phyloP scores from a whole-genome alignment of 1,284 basidiomycete genomes.

The Rhodotorula glutinis region DNA sequence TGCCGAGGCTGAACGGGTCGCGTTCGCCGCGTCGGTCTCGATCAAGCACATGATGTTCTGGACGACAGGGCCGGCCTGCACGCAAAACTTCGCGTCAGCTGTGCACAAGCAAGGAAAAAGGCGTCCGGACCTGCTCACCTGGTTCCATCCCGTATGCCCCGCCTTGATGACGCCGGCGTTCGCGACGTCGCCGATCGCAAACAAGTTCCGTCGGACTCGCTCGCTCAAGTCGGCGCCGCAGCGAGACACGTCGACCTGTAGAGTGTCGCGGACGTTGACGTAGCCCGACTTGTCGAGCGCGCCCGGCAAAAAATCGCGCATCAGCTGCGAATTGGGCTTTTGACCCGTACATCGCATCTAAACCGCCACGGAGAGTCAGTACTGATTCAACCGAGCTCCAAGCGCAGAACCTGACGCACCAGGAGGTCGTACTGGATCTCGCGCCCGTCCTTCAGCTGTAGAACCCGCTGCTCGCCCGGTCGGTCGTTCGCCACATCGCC shows the following conservation, averaged over 20 bases:
- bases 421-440: conserved; percentile 63
- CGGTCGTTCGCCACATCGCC: conserved; percentile 41
- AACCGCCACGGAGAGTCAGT: background rate
- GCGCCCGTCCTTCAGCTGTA: conserved; percentile 52
- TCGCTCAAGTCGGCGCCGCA: conserved; percentile 43
- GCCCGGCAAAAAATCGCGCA: conserved; percentile 55
- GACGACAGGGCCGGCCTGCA: conserved; percentile 42
- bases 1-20: background rate
- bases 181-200: conserved; percentile 65
- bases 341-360: conserved; percentile 74
- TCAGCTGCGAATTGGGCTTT: conserved; percentile 63
- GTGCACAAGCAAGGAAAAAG: background rate
- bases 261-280: conserved; percentile 45
- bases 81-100: background rate
- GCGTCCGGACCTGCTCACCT: conserved; percentile 22
- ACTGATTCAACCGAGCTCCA: background rate
- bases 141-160: conserved; percentile 58
- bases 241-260: conserved; percentile 34
- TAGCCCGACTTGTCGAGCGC: conserved; percentile 56
- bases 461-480: conserved; percentile 11
- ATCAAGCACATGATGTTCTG: conserved; percentile 50
- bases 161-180: conserved; percentile 67
- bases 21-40: conserved; percentile 22
- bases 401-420: conserved; percentile 49
- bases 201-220: conserved; percentile 53